A percentile compares a stretch with the other conserved stretches of the same genome.
Conservation (phyloP, 495 filamentous ascomycete genomes). For the Xylaria castorea region DNA sequence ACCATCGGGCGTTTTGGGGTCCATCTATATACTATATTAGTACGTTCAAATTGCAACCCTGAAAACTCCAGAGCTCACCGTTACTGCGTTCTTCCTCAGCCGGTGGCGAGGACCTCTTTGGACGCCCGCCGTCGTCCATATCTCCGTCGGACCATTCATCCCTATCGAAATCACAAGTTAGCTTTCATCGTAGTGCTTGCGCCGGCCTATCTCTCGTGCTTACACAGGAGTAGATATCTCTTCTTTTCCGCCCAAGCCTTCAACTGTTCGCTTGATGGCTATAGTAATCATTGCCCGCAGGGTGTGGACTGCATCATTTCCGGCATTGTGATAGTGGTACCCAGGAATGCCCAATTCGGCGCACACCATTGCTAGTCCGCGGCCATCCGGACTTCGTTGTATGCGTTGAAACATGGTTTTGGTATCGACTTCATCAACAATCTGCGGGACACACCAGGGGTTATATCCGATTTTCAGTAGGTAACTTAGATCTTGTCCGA, state of each 20-base stretch:
- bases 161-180: constrained; percentile 1
- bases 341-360: constrained; percentile 64
- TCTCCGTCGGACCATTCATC: constrained; percentile 39
- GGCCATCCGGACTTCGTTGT: constrained; percentile 53
- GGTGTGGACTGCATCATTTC: constrained; percentile 93
- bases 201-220: background rate
- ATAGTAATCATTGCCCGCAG: constrained; percentile 76
- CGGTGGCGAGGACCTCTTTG: constrained; percentile 25
- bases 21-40: constrained; percentile 9
- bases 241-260: constrained; percentile 7
- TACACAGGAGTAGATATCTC: constrained; percentile 22
- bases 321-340: constrained; percentile 82
- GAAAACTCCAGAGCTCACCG: background rate
- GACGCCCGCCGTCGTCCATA: constrained; percentile 38
- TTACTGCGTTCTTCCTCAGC: background rate
- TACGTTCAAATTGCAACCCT: background rate
- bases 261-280: constrained; percentile 52
- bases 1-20: background rate
- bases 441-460: constrained; percentile 53
- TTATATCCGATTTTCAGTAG: constrained; percentile 68
- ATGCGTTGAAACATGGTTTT: constrained; percentile 67
- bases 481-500: constrained; percentile 69
- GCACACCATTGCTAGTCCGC: constrained; percentile 67
- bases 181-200: background rate
- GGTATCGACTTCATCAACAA: constrained; percentile 75